phyloP scores from a whole-genome alignment of 1,139 yeast genomes.

The Zygosaccharomyces sapae region DNA sequence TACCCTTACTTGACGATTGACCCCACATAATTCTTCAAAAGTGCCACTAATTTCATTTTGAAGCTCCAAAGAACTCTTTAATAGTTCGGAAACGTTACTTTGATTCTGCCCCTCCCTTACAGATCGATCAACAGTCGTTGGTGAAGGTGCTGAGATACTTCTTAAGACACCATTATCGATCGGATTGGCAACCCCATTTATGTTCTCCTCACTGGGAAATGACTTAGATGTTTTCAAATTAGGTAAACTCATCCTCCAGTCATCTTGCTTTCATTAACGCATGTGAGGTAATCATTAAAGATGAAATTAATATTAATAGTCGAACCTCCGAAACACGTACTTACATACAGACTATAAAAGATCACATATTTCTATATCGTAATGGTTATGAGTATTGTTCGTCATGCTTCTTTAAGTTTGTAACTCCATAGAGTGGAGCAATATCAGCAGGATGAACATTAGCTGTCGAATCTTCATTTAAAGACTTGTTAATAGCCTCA shows the following conservation, averaged over 20 bases:
- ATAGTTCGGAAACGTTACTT: constrained; percentile 7
- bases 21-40: constrained; percentile 20
- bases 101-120: background rate
- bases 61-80: constrained; percentile 18
- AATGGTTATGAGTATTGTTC: constrained; percentile 50
- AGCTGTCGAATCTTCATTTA: constrained; percentile 26
- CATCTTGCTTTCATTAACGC: background rate
- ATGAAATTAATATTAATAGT: background rate
- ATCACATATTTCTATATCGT: background rate
- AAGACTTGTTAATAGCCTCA: constrained; percentile 18
- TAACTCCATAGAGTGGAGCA: constrained; percentile 61
- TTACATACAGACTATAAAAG: background rate
- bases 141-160: constrained; percentile 1
- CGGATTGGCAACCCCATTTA: background rate
- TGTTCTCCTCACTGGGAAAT: background rate
- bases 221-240: background rate
- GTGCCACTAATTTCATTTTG: constrained; percentile 28
- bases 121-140: background rate
- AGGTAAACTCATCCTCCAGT: background rate
- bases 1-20: constrained; percentile 25
- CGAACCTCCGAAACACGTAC: background rate
- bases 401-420: constrained; percentile 73
- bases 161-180: constrained; percentile 1
- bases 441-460: constrained; percentile 42
- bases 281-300: background rate